phyloP scores from a whole-genome alignment of 371 early-diverging fungal species.

The Saksenaea oblongispora region DNA sequence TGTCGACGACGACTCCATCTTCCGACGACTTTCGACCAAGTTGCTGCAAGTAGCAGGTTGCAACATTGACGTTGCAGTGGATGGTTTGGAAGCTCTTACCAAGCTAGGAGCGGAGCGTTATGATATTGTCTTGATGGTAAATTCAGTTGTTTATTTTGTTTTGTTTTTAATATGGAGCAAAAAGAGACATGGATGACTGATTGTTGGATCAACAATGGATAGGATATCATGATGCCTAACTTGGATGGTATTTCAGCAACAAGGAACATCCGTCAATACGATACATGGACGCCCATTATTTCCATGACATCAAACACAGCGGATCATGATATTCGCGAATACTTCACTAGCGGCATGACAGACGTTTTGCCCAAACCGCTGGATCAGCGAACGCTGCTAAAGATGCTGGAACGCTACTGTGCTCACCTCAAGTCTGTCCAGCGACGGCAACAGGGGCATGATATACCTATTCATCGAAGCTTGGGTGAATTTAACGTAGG shows the following conservation, averaged over 20 bases:
- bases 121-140: slow-evolving; percentile 79
- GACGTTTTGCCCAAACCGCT: slow-evolving; percentile 83
- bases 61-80: slow-evolving; percentile 70
- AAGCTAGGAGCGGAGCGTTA: slow-evolving; percentile 63
- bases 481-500: background rate
- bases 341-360: slow-evolving; percentile 76
- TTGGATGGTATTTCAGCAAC: slow-evolving; percentile 78
- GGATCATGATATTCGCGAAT: slow-evolving; percentile 64
- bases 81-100: slow-evolving; percentile 74
- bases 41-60: slow-evolving; percentile 76
- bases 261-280: slow-evolving; percentile 71
- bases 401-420: slow-evolving; percentile 55
- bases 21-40: slow-evolving; percentile 61
- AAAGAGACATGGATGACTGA: background rate
- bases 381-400: slow-evolving; percentile 36
- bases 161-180: background rate
- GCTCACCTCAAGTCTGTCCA: slow-evolving; percentile 43
- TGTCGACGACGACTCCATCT: slow-evolving; percentile 76
- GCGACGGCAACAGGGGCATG: slow-evolving; percentile 2
- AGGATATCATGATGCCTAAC: slow-evolving; percentile 80
- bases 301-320: slow-evolving; percentile 76
- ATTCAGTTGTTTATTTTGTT: background rate
- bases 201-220: background rate
- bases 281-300: slow-evolving; percentile 75
- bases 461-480: background rate